These are phyloP conservation scores for Pythium vanterpoolii DNA, from an alignment of 352 stramenopile genomes.

Conservation along the genomic window DNA sequence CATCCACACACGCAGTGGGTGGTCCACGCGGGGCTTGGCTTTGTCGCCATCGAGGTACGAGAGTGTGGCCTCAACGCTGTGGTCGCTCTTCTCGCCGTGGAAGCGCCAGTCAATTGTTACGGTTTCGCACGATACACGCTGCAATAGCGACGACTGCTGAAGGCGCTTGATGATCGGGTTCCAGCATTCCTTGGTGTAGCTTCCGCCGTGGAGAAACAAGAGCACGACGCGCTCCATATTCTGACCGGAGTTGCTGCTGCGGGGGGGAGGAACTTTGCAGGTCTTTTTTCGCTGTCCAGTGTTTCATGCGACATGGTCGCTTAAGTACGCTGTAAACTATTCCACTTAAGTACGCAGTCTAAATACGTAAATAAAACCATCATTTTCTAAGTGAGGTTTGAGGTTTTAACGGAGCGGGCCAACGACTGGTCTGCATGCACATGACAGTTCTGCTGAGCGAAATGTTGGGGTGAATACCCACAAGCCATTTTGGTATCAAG, in stretches of 20 bases:
- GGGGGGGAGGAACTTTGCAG: too few species aligned
- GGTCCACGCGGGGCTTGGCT: conserved; percentile 13
- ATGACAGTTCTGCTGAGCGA: neutral
- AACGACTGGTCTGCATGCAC: conserved; percentile 21
- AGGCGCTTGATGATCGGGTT: conserved; percentile 40
- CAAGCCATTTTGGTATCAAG: conserved; percentile 29
- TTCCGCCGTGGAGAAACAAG: conserved; percentile 40
- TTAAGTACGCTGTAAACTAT: neutral
- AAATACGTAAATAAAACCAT: neutral
- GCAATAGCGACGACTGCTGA: conserved; percentile 25
- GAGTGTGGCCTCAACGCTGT: conserved; percentile 23
- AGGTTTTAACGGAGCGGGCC: conserved; percentile 6
- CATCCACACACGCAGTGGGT: conserved; percentile 16
- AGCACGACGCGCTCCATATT: conserved; percentile 20
- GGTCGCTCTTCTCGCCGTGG: conserved; percentile 36
- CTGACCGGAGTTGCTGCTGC: neutral
- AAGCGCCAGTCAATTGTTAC: conserved; percentile 37
- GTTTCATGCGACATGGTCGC: too few species aligned
- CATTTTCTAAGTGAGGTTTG: neutral
- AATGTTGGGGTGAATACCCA: neutral
- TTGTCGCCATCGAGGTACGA: conserved; percentile 17
- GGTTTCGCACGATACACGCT: conserved; percentile 22
- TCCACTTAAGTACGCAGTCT: neutral
- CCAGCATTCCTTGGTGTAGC: conserved; percentile 41
- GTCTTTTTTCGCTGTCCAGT: neutral